Base-by-base conservation (phyloP, 306 rosid genomes). In the Hippophae rhamnoides region DNA sequence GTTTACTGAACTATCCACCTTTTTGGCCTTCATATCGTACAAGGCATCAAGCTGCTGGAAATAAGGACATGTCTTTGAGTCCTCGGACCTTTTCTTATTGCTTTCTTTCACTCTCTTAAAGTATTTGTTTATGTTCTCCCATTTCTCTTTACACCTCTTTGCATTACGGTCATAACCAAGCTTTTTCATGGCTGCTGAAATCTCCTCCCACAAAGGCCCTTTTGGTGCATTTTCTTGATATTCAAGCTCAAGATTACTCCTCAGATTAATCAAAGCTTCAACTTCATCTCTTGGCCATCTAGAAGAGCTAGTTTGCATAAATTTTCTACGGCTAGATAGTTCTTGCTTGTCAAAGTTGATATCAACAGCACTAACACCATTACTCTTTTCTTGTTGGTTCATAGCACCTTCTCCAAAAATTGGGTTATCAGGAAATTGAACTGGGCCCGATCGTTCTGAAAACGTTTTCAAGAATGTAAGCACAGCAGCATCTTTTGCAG, bases 401-500 rank as follows among this genome's bases (percentile, higher is more conserved):
- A 23, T 62, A 26, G 62, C 49, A 5, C 64, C 52, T 46, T 75
- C 72, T 9, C 45, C 49, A 5, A 52, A 43, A 48, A 56, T 49
- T 40, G 61, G 9, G 70, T 53, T 57, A 47, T 73, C 71, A 0
- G 81, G 77, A 5, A 71, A 68, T 18, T 79, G 75, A 52, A 69
- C 45, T 23, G 75, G 13, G 27, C 62, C 76, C 0, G 58, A 41
- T 43, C 77, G 83, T 51, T 83, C 82, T 9, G 89, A 46, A 70
- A 81, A 65, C 46, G 75, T 83, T 43, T 72, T 82, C 52, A 85
- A 67, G 58, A 89, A 70, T 8, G 85, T 75, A 63, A 89, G 84
- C 46, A 89, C 78, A 0, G 89, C 94, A 25, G 92, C 80, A 66
- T 89, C 94, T 65, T 89, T 89, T 9, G 90, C 90, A 3, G 89